phyloP scores from a whole-genome alignment of 164 flowering plant genomes.

The Magnolia kwangsiensis region DNA sequence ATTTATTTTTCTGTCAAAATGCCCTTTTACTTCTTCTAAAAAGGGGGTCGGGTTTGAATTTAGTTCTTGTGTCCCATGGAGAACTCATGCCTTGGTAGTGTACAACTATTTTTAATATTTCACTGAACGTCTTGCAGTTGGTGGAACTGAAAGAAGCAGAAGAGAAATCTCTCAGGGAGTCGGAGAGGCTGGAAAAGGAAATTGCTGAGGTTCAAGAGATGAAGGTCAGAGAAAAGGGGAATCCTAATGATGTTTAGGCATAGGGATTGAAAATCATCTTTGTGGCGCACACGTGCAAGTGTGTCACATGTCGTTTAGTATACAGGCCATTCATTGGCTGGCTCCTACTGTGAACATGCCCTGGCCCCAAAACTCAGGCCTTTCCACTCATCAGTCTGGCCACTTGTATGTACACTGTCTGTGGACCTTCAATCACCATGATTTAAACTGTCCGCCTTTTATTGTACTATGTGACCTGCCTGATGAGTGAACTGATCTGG shows the following conservation, averaged over 20 bases:
- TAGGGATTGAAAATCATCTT: background rate
- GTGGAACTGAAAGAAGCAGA: slow-evolving; percentile 93
- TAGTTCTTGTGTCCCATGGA: background rate
- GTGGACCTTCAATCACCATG: background rate
- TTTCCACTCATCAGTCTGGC: background rate
- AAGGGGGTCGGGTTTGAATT: too few species aligned
- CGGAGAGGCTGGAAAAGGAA: slow-evolving; percentile 88
- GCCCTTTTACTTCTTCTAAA: too few species aligned
- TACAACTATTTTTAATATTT: background rate
- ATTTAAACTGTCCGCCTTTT: too few species aligned
- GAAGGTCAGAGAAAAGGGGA: slow-evolving; percentile 48
- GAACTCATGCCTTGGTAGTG: background rate
- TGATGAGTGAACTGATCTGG: too few species aligned
- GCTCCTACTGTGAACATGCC: background rate
- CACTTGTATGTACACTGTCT: background rate
- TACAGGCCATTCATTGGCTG: background rate
- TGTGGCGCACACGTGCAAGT: too few species aligned
- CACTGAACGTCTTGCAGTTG: slow-evolving; percentile 37
- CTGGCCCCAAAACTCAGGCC: background rate
- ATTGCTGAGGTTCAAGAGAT: slow-evolving; percentile 78
- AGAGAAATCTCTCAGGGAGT: slow-evolving; percentile 70
- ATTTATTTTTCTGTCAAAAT: too few species aligned
- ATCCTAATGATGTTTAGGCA: background rate
- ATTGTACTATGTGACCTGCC: too few species aligned
- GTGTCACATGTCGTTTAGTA: background rate